phyloP scores from a whole-genome alignment of 1,284 basidiomycete species.

The Cryptococcus sp. region DNA sequence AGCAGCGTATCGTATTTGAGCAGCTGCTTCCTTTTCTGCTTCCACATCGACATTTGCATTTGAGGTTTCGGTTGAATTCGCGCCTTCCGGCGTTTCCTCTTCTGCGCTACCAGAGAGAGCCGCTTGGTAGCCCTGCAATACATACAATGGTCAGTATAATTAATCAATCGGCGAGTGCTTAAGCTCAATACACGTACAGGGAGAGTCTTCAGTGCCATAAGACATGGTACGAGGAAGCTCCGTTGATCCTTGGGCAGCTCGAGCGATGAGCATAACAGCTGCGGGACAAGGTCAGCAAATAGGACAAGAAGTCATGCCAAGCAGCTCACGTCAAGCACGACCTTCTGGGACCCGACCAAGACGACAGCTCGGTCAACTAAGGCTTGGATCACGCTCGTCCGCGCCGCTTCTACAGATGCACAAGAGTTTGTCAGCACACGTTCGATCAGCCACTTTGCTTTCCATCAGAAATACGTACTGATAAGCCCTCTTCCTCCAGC shows the following conservation, averaged over 20 bases:
- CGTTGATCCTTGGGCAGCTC: slow-evolving; percentile 59
- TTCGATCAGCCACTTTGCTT: neutral
- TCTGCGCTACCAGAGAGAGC: slow-evolving; percentile 33
- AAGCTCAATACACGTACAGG: slow-evolving; percentile 54
- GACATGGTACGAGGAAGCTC: slow-evolving; percentile 62
- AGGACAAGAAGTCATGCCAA: no score
- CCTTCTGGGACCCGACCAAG: slow-evolving; percentile 51
- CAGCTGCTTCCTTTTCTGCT: slow-evolving; percentile 44
- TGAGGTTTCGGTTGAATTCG: slow-evolving; percentile 14
- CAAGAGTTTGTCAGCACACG: neutral
- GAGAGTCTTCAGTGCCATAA: slow-evolving; percentile 65
- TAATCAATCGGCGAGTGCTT: neutral
- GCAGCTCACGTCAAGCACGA: slow-evolving; percentile 48
- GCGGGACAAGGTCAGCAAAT: neutral
- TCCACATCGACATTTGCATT: slow-evolving; percentile 24
- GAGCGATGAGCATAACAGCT: slow-evolving; percentile 67
- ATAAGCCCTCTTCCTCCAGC: slow-evolving; percentile 58
- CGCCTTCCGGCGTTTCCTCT: slow-evolving; percentile 27
- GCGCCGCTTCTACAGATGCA: slow-evolving; percentile 56
- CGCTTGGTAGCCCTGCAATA: slow-evolving; percentile 34
- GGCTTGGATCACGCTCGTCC: slow-evolving; percentile 69
- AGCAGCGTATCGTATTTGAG: slow-evolving; percentile 34
- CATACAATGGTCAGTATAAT: neutral
- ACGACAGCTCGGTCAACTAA: slow-evolving; percentile 66
- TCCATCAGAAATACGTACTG: slow-evolving; percentile 54